Evolutionary conservation across 2,329 filamentous ascomycete species (phyloP), one percentile per base, ranked within the genome.

Genomic region (Leptographium galeiforme): DNA sequence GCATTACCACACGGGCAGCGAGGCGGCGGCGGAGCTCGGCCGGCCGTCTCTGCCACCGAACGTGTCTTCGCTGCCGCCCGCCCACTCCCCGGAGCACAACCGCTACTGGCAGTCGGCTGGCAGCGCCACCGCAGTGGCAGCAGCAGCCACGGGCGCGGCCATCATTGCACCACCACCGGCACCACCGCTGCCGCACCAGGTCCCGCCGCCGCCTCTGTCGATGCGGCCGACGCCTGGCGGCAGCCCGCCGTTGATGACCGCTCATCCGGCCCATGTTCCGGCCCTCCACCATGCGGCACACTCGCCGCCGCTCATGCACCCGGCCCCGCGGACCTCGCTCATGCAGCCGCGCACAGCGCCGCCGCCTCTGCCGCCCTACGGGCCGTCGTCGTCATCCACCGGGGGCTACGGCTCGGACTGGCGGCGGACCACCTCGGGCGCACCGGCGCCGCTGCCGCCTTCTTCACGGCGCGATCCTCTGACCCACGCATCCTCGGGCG

Each of bases 161-260:
- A 16, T 32, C 8, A 30, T 43, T 0, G 48, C 48, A 16, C 51
- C 57, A 16, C 52, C 57, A 12, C 53, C 56, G n/a, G 52, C 56
- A 4, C 52, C 57, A 36, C 56, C 56, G 13, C 44, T 55, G 34
- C 41, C 56, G 1, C 57, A 54, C 52, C 55, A 57, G 34, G 45
- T 47, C 11, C 48, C 52, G 16, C 45, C 53, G 7, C 41, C 55
- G 8, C 25, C 25, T 25, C 44, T 54, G 32, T 57, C 55, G n/a
- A 57, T 59, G 53, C 57, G 54, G 14, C 51, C 56, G 16, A 40
- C 53, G 7, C 51, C 56, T 2, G 7, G 45, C 13, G 50, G 44
- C 45, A 51, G 53, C 18, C 45, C 53, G 25, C 47, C 53, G 4
- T 14, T 34, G 6, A 47, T 53, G 38, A 25, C 40, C 11, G 44